Evolutionary conservation across 2,329 filamentous ascomycete genomes (phyloP), one percentile per base, ranked within the genome.

Genomic region (Arachnomyces sp.): DNA sequence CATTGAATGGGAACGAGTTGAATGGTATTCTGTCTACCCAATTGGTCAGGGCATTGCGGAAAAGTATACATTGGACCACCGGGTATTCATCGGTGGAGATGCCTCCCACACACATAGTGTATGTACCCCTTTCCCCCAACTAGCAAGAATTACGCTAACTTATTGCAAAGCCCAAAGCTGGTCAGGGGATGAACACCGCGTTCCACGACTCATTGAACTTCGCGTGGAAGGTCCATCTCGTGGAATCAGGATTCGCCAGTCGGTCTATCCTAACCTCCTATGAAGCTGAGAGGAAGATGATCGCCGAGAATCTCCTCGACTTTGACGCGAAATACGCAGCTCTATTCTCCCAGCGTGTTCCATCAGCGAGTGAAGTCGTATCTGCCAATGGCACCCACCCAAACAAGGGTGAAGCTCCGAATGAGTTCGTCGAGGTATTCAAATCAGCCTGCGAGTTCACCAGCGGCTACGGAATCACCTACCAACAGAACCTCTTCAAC

Each of bases 211-310:
- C 87, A 1, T 77, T 87, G 44, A 96, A 95, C 61, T 71, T 96
- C 31, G 89, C 89, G 6, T 96, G 89, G 89, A 96, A 96, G 68
- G 84, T 95, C 38, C 89, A 94, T 58, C 80, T 84, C 28, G 90
- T 95, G 7, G 88, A 94, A 58, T 73, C 74, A 17, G 87, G 87
- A 9, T 85, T 94, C 50, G 85, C 87, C 1, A 67, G 79, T 20
- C 81, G 84, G 45, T 76, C 77, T 2, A 72, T 92, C 13, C 74
- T 96, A 37, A 76, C 80, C 46, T 92, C 89, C 0, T 96, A 95
- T 60, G 86, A 95, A 65, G 72, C 74, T 2, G 89, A 95, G 64
- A 81, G 89, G 42, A 89, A 85, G 58, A 73, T 82, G 42, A 82
- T 93, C 31, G 90, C 90, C 4, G 84, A 94, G 63, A 84, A 77